phyloP scores from a whole-genome alignment of 176 grass and related monocot genomes.

The Saccharum officinarum region DNA sequence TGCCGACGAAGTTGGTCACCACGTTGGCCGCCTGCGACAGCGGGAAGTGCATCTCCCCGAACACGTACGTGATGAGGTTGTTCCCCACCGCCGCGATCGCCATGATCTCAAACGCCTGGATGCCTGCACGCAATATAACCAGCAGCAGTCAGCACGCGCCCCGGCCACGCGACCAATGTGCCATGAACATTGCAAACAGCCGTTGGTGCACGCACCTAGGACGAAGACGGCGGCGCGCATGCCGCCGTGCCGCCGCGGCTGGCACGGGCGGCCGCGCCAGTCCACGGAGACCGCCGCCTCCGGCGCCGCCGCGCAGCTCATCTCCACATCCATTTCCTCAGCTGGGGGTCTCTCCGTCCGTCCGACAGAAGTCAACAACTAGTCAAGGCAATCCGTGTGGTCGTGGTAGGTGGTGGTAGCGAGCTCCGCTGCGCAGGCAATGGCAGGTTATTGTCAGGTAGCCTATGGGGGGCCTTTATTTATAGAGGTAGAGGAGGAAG shows the following conservation, averaged over 20 bases:
- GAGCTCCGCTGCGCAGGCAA: slow-evolving; percentile 22
- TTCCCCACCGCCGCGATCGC: slow-evolving; percentile 97
- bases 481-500: not conserved
- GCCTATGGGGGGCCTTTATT: slow-evolving; percentile 3
- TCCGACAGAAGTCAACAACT: slow-evolving; percentile 31
- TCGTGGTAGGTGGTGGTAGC: not conserved
- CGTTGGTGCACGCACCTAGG: slow-evolving; percentile 36
- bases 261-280: slow-evolving; percentile 79
- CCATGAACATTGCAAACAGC: not conserved
- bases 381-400: not conserved
- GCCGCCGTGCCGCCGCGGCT: slow-evolving; percentile 60
- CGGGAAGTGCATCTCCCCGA: slow-evolving; percentile 93
- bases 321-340: slow-evolving; percentile 50
- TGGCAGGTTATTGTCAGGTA: not conserved
- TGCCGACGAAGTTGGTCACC: slow-evolving; percentile 94
- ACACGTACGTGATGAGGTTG: slow-evolving; percentile 99
- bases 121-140: slow-evolving; percentile 28
- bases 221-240: slow-evolving; percentile 94
- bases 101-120: slow-evolving; percentile 98
- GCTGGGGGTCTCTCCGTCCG: too few species aligned
- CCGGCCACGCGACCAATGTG: not conserved
- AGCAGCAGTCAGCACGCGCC: too few species aligned
- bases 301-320: slow-evolving; percentile 25
- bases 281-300: slow-evolving; percentile 57
- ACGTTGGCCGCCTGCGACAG: slow-evolving; percentile 88